Evolutionary conservation across 2,329 filamentous ascomycete genomes (phyloP), one percentile per base, ranked within the genome.

Genomic region (Aquanectria penicillioides): DNA sequence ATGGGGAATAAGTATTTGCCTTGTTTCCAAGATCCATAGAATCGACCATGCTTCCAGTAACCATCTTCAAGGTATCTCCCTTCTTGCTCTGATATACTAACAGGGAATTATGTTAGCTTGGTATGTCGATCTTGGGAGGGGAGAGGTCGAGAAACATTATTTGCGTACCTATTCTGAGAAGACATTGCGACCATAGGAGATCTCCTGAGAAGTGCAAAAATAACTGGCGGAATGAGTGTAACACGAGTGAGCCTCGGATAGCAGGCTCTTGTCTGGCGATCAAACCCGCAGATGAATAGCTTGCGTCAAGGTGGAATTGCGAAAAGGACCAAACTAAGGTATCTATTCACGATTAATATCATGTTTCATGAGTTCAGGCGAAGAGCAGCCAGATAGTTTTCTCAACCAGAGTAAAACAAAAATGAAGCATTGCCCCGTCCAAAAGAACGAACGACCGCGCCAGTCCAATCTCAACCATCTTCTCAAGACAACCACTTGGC

Each of bases 1-100:
- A 91, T 90, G 18, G 92, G 92, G 63, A 90, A 86, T 76, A 92
- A 81, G 74, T 94, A 94, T 67, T 89, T 86, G 51, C 88, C 89
- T 67, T 80, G 84, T 62, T 84, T 83, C 74, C 83, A 92, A 20
- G 83, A 84, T 71, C 91, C 88, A 73, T 92, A 94, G 61, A 81
- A 80, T 51, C 91, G 85, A 17, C 86, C 89, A 75, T 93, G 89
- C 72, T 91, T 89, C 68, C 74, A 76, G 54, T 68, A 73, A 2
- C 74, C 74, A 52, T 69, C 66, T 26, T 70, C 50, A 9, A 71
- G 62, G 41, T 63, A 55, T 25, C 61, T 66, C 40, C 59, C 57
- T 34, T 63, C 59, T 15, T 60, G 40, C 37, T 64, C 65, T 6
- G 60, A 48, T 38, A 59, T 26, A 57, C 70, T 71, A 36, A 41